These are phyloP conservation scores for Mortierella sp. DNA, from an alignment of 371 early-diverging fungal species.

Conservation along the genomic window DNA sequence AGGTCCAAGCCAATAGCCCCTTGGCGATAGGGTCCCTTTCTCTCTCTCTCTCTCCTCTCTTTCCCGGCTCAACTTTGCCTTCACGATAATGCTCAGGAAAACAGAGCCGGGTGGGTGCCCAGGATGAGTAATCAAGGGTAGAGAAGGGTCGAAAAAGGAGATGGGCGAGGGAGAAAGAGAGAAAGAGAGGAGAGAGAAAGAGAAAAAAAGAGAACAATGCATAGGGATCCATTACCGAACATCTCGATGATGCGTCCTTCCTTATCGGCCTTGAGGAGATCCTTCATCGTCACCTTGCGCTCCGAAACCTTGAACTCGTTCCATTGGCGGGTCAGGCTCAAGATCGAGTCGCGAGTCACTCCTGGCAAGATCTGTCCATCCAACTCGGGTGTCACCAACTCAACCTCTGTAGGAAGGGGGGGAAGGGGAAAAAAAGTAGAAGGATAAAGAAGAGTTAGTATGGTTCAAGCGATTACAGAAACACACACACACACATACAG, in stretches of 20 bases:
- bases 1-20: too few relatives aligned
- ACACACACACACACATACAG: too few relatives aligned
- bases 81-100: too few relatives aligned
- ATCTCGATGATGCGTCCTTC: constrained; percentile 68
- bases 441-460: too few relatives aligned
- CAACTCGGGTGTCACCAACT: constrained; percentile 92
- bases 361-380: constrained; percentile 98
- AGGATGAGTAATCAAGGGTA: too few relatives aligned
- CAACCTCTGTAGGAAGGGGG: constrained; percentile 57
- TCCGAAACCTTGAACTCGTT: constrained; percentile 93
- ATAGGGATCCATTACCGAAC: constrained; percentile 49
- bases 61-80: too few relatives aligned
- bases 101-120: too few relatives aligned
- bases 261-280: constrained; percentile 78
- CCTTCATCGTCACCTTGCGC: constrained; percentile 85
- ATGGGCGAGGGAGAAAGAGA: not conserved
- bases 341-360: constrained; percentile 96
- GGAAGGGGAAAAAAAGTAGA: not conserved
- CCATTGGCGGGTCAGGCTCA: constrained; percentile 85
- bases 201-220: not conserved
- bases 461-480: too few relatives aligned
- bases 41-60: too few relatives aligned
- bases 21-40: too few relatives aligned
- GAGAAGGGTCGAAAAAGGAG: not conserved
- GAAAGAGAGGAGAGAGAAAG: not conserved